Base-by-base conservation (phyloP, 257 asterid species). In the Ballota nigra region DNA sequence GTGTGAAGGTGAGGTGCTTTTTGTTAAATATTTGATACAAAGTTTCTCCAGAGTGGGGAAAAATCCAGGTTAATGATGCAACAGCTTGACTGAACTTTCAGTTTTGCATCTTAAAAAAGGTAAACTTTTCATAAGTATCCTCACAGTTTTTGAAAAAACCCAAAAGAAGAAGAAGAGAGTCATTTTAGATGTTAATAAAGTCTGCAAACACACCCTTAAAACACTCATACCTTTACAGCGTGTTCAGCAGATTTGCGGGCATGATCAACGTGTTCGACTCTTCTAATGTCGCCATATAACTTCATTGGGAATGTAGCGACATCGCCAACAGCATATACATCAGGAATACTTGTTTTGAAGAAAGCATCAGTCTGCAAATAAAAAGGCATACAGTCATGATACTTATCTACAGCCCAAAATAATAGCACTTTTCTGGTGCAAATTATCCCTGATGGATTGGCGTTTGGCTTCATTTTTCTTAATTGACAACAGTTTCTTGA, bases 221-320 rank as follows among this genome's bases (percentile, higher is more conserved):
- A 3, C 23, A 16, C 12, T 5, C n/a, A 43, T 80, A 92, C 97
- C 97, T 89, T 89, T 10, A 86, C 96, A 57, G 97, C 96, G 56
- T 92, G 96, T 78, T 92, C 97, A 43, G 97, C 97, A 63, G 96
- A 92, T 82, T 89, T 89, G 64, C 97, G 95, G 71, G 96, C 83
- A 83, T 92, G 97, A 70, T 89, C 97, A 59, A 92, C 96, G 34
- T 92, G 97, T 57, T 92, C 97, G 31, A 89, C 95, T 82, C 97
- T 85, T 86, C 96, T 84, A 12, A 82, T 60, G 33, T 92, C 97
- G 57, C 80, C 81, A 74, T 85, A 89, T 75, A 89, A 43, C 83
- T 92, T 89, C 92, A 92, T 24, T 34, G 97, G 96, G 80, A 92
- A 92, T 3, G 97, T 87, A 34, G 97, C 97, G 74, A 87, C 93